A percentile compares a stretch with the other conserved stretches of the same genome.
Conservation (phyloP, 1,284 basidiomycete species). For the Ceraceosorus guamensis region DNA sequence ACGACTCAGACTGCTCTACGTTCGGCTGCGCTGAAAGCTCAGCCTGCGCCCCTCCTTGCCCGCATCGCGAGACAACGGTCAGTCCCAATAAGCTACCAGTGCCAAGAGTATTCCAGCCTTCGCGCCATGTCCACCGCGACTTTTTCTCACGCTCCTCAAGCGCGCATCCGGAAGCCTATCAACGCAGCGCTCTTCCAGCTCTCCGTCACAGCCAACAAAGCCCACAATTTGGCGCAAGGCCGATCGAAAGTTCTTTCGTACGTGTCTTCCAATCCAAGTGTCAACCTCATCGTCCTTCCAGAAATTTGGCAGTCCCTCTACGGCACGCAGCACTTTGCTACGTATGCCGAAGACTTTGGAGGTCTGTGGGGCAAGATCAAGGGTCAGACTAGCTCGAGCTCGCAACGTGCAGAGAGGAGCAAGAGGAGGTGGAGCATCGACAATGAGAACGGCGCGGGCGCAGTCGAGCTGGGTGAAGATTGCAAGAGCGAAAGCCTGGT, state of each 20-base stretch:
- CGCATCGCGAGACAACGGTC: no score
- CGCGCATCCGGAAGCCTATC: background rate
- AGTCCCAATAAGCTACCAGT: no score
- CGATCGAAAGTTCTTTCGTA: background rate
- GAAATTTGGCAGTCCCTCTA: conserved; percentile 99
- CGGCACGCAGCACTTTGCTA: conserved; percentile 59
- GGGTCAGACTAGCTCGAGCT: no score
- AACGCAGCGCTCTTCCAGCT: background rate
- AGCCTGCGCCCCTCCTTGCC: no score
- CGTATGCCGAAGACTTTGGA: conserved; percentile 41
- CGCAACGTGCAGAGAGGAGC: conserved; percentile 12
- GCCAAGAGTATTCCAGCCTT: no score
- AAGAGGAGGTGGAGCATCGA: conserved; percentile 15
- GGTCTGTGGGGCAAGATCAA: conserved; percentile 40
- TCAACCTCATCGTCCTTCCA: conserved; percentile 51
- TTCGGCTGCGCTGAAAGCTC: no score
- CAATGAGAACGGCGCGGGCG: conserved; percentile 42
- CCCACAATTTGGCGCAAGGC: background rate
- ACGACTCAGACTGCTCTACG: no score
- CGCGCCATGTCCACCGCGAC: background rate
- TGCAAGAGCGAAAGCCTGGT: conserved; percentile 65
- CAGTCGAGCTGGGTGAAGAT: conserved; percentile 44
- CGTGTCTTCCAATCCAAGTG: conserved; percentile 10
- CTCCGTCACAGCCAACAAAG: background rate
- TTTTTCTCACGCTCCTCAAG: no score